Evolutionary conservation across 2,329 filamentous ascomycete genomes (phyloP).

Genomic region (Colletotrichum lini): DNA sequence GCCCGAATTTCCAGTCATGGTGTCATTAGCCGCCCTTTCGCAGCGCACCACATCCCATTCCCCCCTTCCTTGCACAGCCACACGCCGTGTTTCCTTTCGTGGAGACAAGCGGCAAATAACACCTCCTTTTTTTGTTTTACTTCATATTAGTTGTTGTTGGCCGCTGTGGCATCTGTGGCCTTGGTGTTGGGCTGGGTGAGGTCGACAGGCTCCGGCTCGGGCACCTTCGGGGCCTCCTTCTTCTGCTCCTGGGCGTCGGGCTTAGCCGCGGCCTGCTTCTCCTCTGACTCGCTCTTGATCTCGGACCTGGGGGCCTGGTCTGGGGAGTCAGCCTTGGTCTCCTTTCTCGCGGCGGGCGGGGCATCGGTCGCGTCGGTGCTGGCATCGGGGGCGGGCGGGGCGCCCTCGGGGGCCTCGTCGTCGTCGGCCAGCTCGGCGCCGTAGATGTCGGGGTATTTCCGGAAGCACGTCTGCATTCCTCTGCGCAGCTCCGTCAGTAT

Average conservation of each 20-base stretch:
- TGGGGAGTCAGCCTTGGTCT: conserved; percentile 10
- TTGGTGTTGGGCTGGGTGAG: conserved; percentile 45
- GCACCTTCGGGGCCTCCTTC: conserved; percentile 34
- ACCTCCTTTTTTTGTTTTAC: conserved; percentile 3
- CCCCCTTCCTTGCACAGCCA: background rate
- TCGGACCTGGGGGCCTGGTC: conserved; percentile 13
- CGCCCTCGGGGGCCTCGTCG: conserved; percentile 59
- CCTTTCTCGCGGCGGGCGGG: conserved; percentile 29
- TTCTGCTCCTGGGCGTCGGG: conserved; percentile 37
- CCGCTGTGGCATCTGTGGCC: conserved; percentile 51
- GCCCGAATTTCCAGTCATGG: conserved; percentile 36
- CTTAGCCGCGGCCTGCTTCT: conserved; percentile 37
- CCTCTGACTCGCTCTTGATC: conserved; percentile 26
- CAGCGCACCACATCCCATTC: background rate
- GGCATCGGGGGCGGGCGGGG: conserved; percentile 48
- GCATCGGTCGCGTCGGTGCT: conserved; percentile 42
- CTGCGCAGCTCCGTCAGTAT: conserved; percentile 63
- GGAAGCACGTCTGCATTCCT: conserved; percentile 98
- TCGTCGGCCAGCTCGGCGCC: conserved; percentile 89
- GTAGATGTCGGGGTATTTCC: conserved; percentile 92
- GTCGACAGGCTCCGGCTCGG: conserved; percentile 32
- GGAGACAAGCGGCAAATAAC: too few relatives aligned
- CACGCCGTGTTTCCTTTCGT: background rate
- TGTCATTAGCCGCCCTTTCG: conserved; percentile 36
- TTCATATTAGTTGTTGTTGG: conserved; percentile 44